A percentile compares a stretch with the other conserved stretches of the same genome.
Conservation (phyloP, 495 filamentous ascomycete genomes). For the Aspergillus ellipticus region DNA sequence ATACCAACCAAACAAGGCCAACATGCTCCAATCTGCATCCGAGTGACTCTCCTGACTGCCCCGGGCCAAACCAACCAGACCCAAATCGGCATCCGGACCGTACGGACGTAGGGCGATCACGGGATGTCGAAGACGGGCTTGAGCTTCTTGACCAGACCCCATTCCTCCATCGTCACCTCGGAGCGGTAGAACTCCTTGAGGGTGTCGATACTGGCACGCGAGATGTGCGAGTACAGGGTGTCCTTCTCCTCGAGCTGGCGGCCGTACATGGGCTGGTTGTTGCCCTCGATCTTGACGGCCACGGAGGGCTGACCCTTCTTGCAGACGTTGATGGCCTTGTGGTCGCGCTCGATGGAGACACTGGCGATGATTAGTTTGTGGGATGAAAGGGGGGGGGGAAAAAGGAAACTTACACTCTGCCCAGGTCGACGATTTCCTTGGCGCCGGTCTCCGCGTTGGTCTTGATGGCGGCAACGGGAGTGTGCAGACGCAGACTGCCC, state of each 20-base stretch:
- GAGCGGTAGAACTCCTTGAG: slow-evolving; percentile 93
- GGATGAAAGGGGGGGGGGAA: not conserved
- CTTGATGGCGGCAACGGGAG: slow-evolving; percentile 82
- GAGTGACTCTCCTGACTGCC: too few relatives aligned
- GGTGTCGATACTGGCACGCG: slow-evolving; percentile 82
- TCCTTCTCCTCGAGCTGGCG: slow-evolving; percentile 95
- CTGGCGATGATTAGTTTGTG: slow-evolving; percentile 40
- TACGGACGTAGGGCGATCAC: slow-evolving; percentile 2
- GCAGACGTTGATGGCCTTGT: slow-evolving; percentile 85
- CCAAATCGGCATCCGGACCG: too few relatives aligned
- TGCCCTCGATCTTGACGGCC: slow-evolving; percentile 94
- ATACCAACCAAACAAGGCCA: too few relatives aligned
- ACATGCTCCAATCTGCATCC: too few relatives aligned
- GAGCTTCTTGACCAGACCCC: slow-evolving; percentile 85
- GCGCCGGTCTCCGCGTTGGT: slow-evolving; percentile 70
- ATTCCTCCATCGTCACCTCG: slow-evolving; percentile 92
- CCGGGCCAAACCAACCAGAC: too few relatives aligned
- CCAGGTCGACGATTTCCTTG: slow-evolving; percentile 79
- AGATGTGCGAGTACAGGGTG: slow-evolving; percentile 80
- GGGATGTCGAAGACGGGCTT: slow-evolving; percentile 90
- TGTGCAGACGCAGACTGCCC: slow-evolving; percentile 77
- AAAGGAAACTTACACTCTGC: slow-evolving; percentile 80
- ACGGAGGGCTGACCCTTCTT: slow-evolving; percentile 97
- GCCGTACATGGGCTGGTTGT: slow-evolving; percentile 92
- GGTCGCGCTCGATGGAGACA: slow-evolving; percentile 91